Base-by-base conservation (phyloP, 305 asterid genomes). In the Solanum hybrid region DNA sequence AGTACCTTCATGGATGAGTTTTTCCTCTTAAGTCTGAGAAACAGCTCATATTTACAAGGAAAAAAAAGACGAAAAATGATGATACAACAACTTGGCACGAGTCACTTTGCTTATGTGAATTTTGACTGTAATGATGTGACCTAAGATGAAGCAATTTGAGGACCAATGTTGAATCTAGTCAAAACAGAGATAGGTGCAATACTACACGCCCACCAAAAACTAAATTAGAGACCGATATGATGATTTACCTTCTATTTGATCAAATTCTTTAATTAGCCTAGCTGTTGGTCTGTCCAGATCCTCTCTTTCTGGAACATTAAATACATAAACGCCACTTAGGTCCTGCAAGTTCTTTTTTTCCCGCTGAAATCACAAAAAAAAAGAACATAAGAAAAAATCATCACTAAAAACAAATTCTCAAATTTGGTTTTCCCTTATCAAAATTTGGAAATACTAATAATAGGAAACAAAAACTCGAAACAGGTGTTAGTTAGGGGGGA, bases 281-380 rank as follows among this genome's bases (percentile, higher is more conserved):
- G 99, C 99, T 64, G 99, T 97, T 89, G 98, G 96, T 89, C 97
- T 92, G 93, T 95, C 98, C 87, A 97, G 91, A 90, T 95, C 98
- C 92, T 97, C 98, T 76, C 97, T 94, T 37, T 95, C 99, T 86
- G 98, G 95, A 90, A 96, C 99, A 92, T 94, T 95, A 92, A 93
- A 95, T 90, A 96, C 99, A 89, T 94, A 96, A 81, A 97, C 98
- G 87, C 98, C 98, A 93, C 90, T 94, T 82, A 95, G 76, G 90
- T 96, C 98, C 93, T 96, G 99, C 89, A 97, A 92, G 92, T 97
- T 97, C 97, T 93, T 97, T 94, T 95, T 97, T 91, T 95, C 99
- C 95, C 95, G 94, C 99, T 97, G 93, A 83, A 92, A 90, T 89
- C 64, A 93, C 61, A 91, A 82, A 92, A 74, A 74, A 73, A 89